A percentile compares a stretch with the other conserved stretches of the same genome.
These are phyloP conservation scores for Russula lepida DNA, from an alignment of 768 basidiomycete genomes.

Conservation along the genomic window DNA sequence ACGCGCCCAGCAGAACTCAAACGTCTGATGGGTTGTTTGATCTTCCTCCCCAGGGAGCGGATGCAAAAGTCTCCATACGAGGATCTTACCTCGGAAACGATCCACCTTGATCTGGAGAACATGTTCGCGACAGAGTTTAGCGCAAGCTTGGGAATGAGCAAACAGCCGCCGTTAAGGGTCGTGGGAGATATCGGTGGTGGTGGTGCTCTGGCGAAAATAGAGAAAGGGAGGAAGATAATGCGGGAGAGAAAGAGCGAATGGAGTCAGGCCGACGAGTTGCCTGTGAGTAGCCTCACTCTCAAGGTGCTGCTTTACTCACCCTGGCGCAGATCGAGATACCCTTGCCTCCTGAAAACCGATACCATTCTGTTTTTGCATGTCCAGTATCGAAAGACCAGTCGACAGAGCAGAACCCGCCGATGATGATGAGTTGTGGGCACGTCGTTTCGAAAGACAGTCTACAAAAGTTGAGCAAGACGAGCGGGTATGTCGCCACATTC, in stretches of 20 bases:
- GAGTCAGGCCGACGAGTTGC: conserved; percentile 82
- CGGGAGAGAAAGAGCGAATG: conserved; percentile 89
- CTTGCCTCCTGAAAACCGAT: conserved; percentile 74
- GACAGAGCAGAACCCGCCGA: conserved; percentile 87
- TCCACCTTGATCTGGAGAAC: conserved; percentile 72
- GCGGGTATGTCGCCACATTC: conserved; percentile 37
- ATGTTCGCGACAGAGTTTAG: conserved; percentile 89
- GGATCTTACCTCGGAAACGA: conserved; percentile 58
- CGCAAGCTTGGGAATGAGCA: conserved; percentile 77
- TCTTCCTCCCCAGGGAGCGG: conserved; percentile 59
- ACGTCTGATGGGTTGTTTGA: conserved; percentile 59
- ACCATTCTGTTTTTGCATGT: conserved; percentile 96
- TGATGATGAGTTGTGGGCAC: conserved; percentile 97
- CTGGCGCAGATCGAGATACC: conserved; percentile 82
- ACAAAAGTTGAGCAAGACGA: conserved; percentile 79
- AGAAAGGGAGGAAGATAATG: conserved; percentile 92
- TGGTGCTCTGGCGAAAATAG: conserved; percentile 83
- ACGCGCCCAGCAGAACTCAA: conserved; percentile 57
- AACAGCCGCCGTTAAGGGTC: conserved; percentile 79
- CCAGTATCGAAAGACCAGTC: conserved; percentile 98
- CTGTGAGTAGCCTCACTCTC: conserved; percentile 40
- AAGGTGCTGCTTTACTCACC: conserved; percentile 17
- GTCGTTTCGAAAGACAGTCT: conserved; percentile 91
- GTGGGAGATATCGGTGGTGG: conserved; percentile 91
- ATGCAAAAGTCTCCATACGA: conserved; percentile 67